These are phyloP conservation scores for Zopfochytrium polystomum DNA, from an alignment of 371 early-diverging fungal species.

Conservation along the genomic window DNA sequence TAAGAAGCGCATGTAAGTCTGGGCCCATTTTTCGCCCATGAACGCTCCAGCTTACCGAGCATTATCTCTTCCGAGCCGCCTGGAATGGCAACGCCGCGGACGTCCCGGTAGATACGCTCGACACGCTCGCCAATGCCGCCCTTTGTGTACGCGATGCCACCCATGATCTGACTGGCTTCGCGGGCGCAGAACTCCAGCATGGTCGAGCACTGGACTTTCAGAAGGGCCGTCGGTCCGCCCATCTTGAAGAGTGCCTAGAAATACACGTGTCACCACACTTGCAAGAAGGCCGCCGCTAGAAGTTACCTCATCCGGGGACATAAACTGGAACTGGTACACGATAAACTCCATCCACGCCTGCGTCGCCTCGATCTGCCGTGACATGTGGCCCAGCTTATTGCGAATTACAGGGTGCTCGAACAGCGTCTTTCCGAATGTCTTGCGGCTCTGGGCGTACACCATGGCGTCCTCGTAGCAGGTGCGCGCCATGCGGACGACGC, in stretches of 20 bases:
- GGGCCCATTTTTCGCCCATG: too few species aligned
- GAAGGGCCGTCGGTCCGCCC: slow-evolving; percentile 64
- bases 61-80: slow-evolving; percentile 46
- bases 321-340: slow-evolving; percentile 59
- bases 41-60: slow-evolving; percentile 7
- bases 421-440: slow-evolving; percentile 39
- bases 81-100: slow-evolving; percentile 46
- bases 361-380: slow-evolving; percentile 49
- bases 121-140: slow-evolving; percentile 31
- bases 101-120: slow-evolving; percentile 20
- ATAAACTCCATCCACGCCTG: slow-evolving; percentile 62
- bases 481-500: slow-evolving; percentile 22
- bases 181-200: slow-evolving; percentile 25
- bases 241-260: slow-evolving; percentile 39
- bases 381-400: slow-evolving; percentile 45
- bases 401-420: slow-evolving; percentile 45
- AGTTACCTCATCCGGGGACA: slow-evolving; percentile 49
- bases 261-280: slow-evolving; percentile 58
- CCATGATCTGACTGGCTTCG: slow-evolving; percentile 65
- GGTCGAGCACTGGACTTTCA: slow-evolving; percentile 45
- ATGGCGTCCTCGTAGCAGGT: slow-evolving; percentile 36
- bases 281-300: slow-evolving; percentile 40
- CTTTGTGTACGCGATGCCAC: slow-evolving; percentile 60
- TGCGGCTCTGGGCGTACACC: slow-evolving; percentile 31
- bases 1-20: background rate